Conservation (phyloP, 1,284 basidiomycete species). For the Apiotrichum laibachii region DNA sequence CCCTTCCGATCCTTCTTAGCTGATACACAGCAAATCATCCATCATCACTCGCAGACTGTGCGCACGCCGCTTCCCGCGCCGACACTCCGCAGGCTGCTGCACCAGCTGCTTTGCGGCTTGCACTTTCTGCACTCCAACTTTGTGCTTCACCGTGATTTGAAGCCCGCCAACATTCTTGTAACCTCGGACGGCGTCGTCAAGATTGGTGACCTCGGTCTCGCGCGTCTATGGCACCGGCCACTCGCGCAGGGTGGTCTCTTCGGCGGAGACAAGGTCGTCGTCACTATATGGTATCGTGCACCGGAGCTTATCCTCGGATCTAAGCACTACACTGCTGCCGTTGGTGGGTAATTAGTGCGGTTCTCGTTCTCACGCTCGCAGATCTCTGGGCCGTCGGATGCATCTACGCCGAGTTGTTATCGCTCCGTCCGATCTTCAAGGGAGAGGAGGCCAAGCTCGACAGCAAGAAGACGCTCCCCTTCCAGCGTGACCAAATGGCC, state of each 20-base stretch:
- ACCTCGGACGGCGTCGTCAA: constrained; percentile 86
- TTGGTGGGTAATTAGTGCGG: constrained; percentile 53
- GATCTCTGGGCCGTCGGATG: constrained; percentile 97
- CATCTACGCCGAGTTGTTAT: constrained; percentile 92
- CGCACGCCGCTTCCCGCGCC: constrained; percentile 67
- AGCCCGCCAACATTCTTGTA: constrained; percentile 98
- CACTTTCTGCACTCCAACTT: constrained; percentile 92
- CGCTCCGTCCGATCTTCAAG: constrained; percentile 94
- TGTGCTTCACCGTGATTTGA: constrained; percentile 71
- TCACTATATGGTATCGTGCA: constrained; percentile 98
- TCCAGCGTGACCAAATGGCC: constrained; percentile 88
- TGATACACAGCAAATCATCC: constrained; percentile 81
- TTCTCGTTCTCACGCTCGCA: constrained; percentile 13
- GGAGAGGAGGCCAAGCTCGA: constrained; percentile 98
- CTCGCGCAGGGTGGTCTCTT: constrained; percentile 53
- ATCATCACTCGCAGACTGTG: constrained; percentile 89
- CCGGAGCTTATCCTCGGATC: constrained; percentile 93
- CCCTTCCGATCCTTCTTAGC: neutral
- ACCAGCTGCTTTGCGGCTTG: constrained; percentile 93
- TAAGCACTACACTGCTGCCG: constrained; percentile 92
- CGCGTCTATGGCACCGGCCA: constrained; percentile 62
- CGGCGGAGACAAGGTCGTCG: constrained; percentile 94
- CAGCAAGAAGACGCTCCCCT: constrained; percentile 76
- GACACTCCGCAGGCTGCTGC: constrained; percentile 88
- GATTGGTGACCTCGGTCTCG: constrained; percentile 94